phyloP scores from a whole-genome alignment of 2,329 filamentous ascomycete species.

The Keithomyces neogunnii region DNA sequence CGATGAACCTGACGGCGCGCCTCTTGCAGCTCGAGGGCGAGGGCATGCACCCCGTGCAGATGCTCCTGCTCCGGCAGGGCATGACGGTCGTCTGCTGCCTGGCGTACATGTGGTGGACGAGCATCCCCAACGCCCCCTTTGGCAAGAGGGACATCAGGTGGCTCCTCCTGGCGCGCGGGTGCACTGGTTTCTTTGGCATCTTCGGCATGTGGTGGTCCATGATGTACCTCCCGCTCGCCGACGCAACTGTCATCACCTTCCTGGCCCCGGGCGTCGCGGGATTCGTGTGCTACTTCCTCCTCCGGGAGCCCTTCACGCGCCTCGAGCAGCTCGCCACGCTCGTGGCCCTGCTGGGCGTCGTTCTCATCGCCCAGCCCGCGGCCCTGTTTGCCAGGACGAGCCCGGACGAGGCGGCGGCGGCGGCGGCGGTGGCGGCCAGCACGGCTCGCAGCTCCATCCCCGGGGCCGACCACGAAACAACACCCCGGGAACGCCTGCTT shows the following conservation, averaged over 20 bases:
- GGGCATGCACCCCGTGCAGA: conserved; percentile 74
- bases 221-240: conserved; percentile 74
- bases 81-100: conserved; percentile 61
- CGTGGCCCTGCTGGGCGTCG: conserved; percentile 68
- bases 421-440: background rate
- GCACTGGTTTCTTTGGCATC: conserved; percentile 68
- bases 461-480: conserved; percentile 31
- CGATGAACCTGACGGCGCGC: conserved; percentile 79
- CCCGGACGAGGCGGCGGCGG: conserved; percentile 2
- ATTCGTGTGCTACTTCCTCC: conserved; percentile 67
- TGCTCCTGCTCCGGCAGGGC: conserved; percentile 72
- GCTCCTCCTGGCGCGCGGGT: conserved; percentile 59
- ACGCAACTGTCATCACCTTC: conserved; percentile 86
- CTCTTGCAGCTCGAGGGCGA: conserved; percentile 64
- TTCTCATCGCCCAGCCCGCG: conserved; percentile 71
- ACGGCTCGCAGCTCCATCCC: conserved; percentile 11
- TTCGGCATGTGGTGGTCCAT: conserved; percentile 63
- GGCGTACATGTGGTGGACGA: conserved; percentile 64
- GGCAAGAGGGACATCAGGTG: conserved; percentile 58
- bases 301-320: conserved; percentile 69
- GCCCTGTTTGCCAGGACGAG: conserved; percentile 36
- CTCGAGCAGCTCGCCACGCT: conserved; percentile 69
- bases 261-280: conserved; percentile 71
- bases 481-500: conserved; percentile 55
- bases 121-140: conserved; percentile 61